Evolutionary conservation across 345 rosid genomes (phyloP), one percentile per base, ranked within the genome.

Genomic region (Brassica napus): DNA sequence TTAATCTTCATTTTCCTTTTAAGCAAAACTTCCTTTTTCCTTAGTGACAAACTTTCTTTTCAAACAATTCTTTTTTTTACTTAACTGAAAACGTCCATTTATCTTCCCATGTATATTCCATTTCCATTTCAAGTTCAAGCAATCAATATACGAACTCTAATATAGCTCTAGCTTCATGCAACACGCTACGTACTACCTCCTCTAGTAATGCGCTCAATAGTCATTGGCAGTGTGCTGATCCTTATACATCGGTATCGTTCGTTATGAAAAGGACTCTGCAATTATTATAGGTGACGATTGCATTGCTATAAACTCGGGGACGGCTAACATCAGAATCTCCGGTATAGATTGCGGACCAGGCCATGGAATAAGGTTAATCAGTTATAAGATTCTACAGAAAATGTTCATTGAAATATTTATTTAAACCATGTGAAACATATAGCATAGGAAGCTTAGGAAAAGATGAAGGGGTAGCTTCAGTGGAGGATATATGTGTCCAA

Each of bases 361-460:
- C 6, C 88, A 86, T 68, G 88, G 87, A 37, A 83, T 85, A 57
- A 79, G 84, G 87, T 84, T 69, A 60, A 62, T 16, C n/a, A 31
- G 60, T 32, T 11, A 58, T 0, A 68, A 37, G 8, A 14, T 12
- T 49, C 8, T 32, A 59, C 66, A 58, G 2, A 54, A 52, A 54
- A 21, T 23, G n/a, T 23, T 58, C 0, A 58, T 21, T 58, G 21
- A 57, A 57, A 54, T 57, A 57, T 57, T 18, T 57, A 57, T 8
- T 16, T 58, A 21, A 58, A 58, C 63, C 14, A 18, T 58, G 63
- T 58, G 15, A 34, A 32, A 44, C 65, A 61, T 70, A 81, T 73
- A 89, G 95, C 70, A 77, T 90, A 54, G 91, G 93, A 65, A 88
- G 94, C 78, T 79, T 90, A 35, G 92, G 94, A 15, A 55, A 21